Evolutionary conservation across 2,329 filamentous ascomycete species (phyloP).

Genomic region (Ceratocystis cacaofunesta): DNA sequence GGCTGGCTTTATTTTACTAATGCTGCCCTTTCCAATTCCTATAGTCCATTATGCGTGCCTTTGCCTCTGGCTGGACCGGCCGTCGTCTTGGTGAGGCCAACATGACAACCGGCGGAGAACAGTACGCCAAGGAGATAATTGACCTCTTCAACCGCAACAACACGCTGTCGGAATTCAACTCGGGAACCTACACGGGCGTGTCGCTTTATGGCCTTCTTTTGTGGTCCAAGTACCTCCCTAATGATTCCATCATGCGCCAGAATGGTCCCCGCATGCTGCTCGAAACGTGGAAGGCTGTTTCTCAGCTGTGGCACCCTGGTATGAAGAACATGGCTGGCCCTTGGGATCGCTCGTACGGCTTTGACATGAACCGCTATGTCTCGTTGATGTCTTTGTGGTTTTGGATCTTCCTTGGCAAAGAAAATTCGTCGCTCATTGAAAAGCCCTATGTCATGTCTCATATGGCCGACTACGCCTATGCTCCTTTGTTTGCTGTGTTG

Average conservation of each 20-base stretch:
- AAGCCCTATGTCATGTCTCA: slow-evolving; percentile 42
- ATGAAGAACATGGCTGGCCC: slow-evolving; percentile 48
- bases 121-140: slow-evolving; percentile 40
- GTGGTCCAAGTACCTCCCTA: slow-evolving; percentile 44
- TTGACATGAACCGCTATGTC: slow-evolving; percentile 47
- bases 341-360: slow-evolving; percentile 49
- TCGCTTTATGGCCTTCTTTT: slow-evolving; percentile 43
- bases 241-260: slow-evolving; percentile 37
- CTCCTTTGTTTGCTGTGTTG: slow-evolving; percentile 40
- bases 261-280: slow-evolving; percentile 37
- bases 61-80: slow-evolving; percentile 45
- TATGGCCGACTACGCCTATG: slow-evolving; percentile 42
- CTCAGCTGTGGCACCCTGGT: slow-evolving; percentile 40
- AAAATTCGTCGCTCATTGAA: slow-evolving; percentile 25
- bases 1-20: slow-evolving; percentile 8
- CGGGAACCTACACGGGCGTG: slow-evolving; percentile 47
- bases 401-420: slow-evolving; percentile 41
- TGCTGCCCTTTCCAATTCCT: slow-evolving; percentile 7
- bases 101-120: slow-evolving; percentile 43
- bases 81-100: slow-evolving; percentile 38
- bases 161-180: slow-evolving; percentile 49
- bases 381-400: slow-evolving; percentile 42
- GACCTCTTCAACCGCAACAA: slow-evolving; percentile 39
- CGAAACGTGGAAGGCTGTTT: slow-evolving; percentile 37
- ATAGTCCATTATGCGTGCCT: slow-evolving; percentile 44